These are phyloP conservation scores for Aschersonia sp. DNA, from an alignment of 2,329 filamentous ascomycete species.

Conservation along the genomic window DNA sequence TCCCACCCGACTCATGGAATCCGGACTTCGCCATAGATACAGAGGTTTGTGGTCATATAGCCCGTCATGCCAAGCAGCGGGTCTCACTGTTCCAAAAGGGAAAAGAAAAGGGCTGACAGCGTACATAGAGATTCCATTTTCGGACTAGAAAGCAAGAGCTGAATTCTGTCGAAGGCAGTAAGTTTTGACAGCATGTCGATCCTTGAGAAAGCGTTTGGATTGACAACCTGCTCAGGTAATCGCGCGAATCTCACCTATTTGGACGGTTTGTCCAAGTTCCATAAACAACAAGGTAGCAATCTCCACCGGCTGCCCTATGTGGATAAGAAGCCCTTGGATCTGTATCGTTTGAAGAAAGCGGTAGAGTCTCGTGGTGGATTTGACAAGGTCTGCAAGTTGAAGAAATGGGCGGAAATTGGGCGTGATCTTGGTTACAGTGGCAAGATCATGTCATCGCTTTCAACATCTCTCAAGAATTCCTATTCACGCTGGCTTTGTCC, in stretches of 20 bases:
- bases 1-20: slow-evolving; percentile 88
- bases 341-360: slow-evolving; percentile 93
- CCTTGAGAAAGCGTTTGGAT: background rate
- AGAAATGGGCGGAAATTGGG: slow-evolving; percentile 98
- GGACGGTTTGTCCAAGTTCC: slow-evolving; percentile 87
- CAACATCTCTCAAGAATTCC: slow-evolving; percentile 94
- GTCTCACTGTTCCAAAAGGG: background rate
- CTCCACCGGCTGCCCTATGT: slow-evolving; percentile 90
- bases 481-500: slow-evolving; percentile 95
- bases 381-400: slow-evolving; percentile 88
- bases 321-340: slow-evolving; percentile 89
- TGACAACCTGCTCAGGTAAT: slow-evolving; percentile 44
- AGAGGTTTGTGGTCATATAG: slow-evolving; percentile 42
- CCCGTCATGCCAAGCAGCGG: too few species aligned
- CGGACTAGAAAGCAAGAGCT: slow-evolving; percentile 90
- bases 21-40: slow-evolving; percentile 93
- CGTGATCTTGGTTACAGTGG: slow-evolving; percentile 93
- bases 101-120: background rate
- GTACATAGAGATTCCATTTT: slow-evolving; percentile 76
- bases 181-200: slow-evolving; percentile 17
- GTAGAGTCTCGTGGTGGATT: slow-evolving; percentile 92
- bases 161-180: slow-evolving; percentile 96
- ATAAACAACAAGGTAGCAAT: slow-evolving; percentile 91
- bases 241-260: slow-evolving; percentile 92
- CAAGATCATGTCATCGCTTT: slow-evolving; percentile 98